Conservation (phyloP, 345 rosid genomes). For the Syzygium aqueum region DNA sequence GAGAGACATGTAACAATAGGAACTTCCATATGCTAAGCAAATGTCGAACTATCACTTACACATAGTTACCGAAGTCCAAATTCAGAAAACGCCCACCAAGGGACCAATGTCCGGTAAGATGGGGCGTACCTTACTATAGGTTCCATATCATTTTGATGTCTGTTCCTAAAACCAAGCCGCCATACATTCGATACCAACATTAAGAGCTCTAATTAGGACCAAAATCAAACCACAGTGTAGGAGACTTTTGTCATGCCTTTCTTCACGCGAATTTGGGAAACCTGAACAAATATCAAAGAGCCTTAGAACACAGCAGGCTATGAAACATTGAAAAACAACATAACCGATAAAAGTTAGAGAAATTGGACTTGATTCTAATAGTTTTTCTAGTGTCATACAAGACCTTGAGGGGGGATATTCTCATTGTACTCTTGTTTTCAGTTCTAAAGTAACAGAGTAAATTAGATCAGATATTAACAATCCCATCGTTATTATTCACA, state of each 20-base stretch:
- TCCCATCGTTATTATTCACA: not conserved
- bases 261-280: slow-evolving; percentile 59
- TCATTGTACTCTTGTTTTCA: not conserved
- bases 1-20: not conserved
- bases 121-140: not conserved
- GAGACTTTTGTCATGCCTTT: slow-evolving; percentile 68
- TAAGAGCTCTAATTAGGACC: not conserved
- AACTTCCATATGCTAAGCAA: not conserved
- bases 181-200: not conserved
- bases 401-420: not conserved
- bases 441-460: not conserved
- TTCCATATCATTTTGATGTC: not conserved
- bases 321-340: not conserved
- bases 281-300: slow-evolving; percentile 11
- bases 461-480: not conserved
- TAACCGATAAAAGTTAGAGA: not conserved
- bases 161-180: not conserved
- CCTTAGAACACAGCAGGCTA: not conserved
- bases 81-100: not conserved
- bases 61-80: not conserved
- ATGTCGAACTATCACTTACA: not conserved
- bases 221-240: slow-evolving; percentile 31
- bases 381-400: not conserved
- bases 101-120: not conserved
- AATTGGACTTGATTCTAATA: not conserved